Percentiles rank a stretch among this genome's conserved stretches.
phyloP scores from a whole-genome alignment of 768 basidiomycete genomes.

The Suillus paluster region DNA sequence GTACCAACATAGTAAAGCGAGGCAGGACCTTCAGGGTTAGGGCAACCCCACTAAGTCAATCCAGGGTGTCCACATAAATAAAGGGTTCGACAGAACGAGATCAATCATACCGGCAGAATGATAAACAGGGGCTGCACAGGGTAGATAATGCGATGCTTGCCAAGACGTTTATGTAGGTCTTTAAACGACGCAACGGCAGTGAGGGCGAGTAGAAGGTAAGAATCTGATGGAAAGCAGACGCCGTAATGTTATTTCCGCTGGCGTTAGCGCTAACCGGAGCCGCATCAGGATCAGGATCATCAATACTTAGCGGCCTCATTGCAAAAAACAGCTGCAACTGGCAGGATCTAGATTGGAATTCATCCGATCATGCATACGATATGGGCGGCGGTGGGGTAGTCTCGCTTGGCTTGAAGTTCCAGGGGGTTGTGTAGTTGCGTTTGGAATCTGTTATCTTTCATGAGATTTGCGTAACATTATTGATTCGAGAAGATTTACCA shows the following conservation, averaged over 20 bases:
- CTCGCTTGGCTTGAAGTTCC: slow-evolving; percentile 51
- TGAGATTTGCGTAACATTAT: slow-evolving; percentile 2
- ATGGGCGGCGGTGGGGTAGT: slow-evolving; percentile 52
- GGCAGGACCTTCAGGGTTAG: slow-evolving; percentile 49
- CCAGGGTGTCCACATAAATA: not conserved
- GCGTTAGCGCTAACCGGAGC: slow-evolving; percentile 52
- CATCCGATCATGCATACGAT: slow-evolving; percentile 62
- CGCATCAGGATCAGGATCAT: not conserved
- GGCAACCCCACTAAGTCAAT: slow-evolving; percentile 56
- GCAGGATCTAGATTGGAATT: slow-evolving; percentile 11
- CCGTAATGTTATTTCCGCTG: slow-evolving; percentile 53
- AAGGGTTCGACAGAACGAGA: not conserved
- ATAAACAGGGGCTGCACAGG: slow-evolving; percentile 52
- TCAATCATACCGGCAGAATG: slow-evolving; percentile 50
- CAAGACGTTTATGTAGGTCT: slow-evolving; percentile 56
- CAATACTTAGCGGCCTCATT: slow-evolving; percentile 4
- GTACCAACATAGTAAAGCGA: slow-evolving; percentile 51
- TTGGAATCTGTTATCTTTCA: slow-evolving; percentile 29
- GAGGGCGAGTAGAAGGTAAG: slow-evolving; percentile 10
- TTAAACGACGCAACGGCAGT: slow-evolving; percentile 6
- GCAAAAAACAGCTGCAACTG: slow-evolving; percentile 3
- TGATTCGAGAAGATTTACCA: not conserved
- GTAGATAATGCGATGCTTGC: slow-evolving; percentile 49
- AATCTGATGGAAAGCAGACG: slow-evolving; percentile 48
- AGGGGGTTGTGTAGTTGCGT: slow-evolving; percentile 64